A percentile compares a stretch with the other conserved stretches of the same genome.
Evolutionary conservation across 371 early-diverging fungal species (phyloP).

Genomic region (Apophysomyces ossiformis): DNA sequence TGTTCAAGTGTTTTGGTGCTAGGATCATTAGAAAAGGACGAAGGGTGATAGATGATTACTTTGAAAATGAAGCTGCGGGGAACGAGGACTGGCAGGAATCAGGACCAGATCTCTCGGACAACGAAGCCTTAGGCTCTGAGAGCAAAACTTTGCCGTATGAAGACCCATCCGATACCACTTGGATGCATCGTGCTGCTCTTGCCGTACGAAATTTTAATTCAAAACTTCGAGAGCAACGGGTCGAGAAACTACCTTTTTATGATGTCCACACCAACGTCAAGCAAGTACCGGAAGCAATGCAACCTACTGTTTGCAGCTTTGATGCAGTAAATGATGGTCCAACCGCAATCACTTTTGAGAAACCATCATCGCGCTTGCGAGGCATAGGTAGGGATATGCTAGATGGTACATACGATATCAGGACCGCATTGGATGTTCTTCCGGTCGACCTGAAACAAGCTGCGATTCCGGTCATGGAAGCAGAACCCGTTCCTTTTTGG

Average conservation of each 20-base stretch:
- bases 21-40: slow-evolving; percentile 71
- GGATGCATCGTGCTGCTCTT: slow-evolving; percentile 62
- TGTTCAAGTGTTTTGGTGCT: slow-evolving; percentile 83
- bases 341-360: background rate
- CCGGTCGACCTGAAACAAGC: slow-evolving; percentile 12
- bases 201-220: slow-evolving; percentile 59
- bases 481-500: slow-evolving; percentile 15
- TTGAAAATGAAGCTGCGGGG: slow-evolving; percentile 36
- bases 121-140: slow-evolving; percentile 13
- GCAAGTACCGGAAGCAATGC: slow-evolving; percentile 63
- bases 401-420: background rate
- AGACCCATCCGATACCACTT: slow-evolving; percentile 24
- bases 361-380: background rate
- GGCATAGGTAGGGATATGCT: background rate
- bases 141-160: background rate
- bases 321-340: slow-evolving; percentile 16
- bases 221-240: slow-evolving; percentile 46
- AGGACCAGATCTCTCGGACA: slow-evolving; percentile 20
- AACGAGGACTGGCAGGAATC: slow-evolving; percentile 9
- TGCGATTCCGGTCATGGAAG: slow-evolving; percentile 13
- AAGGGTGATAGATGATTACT: slow-evolving; percentile 85
- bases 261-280: slow-evolving; percentile 78
- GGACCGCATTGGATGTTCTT: slow-evolving; percentile 1
- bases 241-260: slow-evolving; percentile 57
- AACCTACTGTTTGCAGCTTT: slow-evolving; percentile 40